Percentiles rank a stretch among this genome's conserved stretches.
These are phyloP conservation scores for Phytophthora chlamydospora DNA, from an alignment of 352 stramenopile genomes.

Conservation along the genomic window DNA sequence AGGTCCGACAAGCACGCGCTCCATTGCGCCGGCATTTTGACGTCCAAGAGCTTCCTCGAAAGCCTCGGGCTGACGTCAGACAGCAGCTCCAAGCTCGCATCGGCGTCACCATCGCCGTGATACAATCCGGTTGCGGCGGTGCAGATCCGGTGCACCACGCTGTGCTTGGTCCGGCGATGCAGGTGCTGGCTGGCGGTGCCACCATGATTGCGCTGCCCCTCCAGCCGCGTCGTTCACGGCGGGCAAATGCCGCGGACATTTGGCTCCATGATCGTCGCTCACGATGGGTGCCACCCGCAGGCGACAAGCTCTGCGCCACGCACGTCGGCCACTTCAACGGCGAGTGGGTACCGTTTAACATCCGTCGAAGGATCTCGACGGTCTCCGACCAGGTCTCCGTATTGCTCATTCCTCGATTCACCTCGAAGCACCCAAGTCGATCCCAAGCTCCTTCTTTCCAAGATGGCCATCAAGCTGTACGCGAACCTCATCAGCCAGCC, in stretches of 20 bases:
- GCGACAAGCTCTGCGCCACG: background rate
- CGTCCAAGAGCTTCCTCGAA: background rate
- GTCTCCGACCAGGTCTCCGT: background rate
- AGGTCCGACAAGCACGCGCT: conserved; percentile 4
- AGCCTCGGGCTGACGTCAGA: conserved; percentile 11
- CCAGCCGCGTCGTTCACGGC: background rate
- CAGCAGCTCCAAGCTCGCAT: background rate
- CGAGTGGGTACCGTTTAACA: background rate
- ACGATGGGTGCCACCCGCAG: background rate
- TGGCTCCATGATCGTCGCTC: no score
- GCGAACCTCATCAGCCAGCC: conserved; percentile 54
- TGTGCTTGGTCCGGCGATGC: background rate
- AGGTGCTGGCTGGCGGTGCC: background rate
- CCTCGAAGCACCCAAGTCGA: conserved; percentile 13
- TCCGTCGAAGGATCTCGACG: conserved; percentile 9
- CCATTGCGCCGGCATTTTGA: conserved; percentile 11
- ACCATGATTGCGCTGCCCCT: background rate
- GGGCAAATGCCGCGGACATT: no score
- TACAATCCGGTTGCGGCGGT: no score
- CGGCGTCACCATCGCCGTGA: no score
- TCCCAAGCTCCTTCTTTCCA: background rate
- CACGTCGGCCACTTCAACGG: conserved; percentile 11
- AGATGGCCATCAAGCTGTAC: conserved; percentile 49
- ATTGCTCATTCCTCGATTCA: conserved; percentile 23
- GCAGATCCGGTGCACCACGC: background rate